A percentile compares a stretch with the other conserved stretches of the same genome.
These are phyloP conservation scores for Blastocystis sp. DNA, from an alignment of 352 stramenopile species.

Conservation along the genomic window DNA sequence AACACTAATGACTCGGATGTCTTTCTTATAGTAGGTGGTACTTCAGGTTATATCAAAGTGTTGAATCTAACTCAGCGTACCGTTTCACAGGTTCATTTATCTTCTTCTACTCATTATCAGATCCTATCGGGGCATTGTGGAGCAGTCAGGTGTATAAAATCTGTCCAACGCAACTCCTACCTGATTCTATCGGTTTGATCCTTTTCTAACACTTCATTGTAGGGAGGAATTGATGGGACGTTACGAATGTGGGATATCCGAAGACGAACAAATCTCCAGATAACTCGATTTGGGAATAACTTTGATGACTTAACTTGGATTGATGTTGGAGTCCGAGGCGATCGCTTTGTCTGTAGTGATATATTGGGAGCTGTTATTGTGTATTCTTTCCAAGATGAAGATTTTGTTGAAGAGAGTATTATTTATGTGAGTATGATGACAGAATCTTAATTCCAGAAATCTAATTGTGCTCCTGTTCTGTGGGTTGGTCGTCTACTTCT, in stretches of 20 bases:
- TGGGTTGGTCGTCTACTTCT: conserved; percentile 39
- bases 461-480: background rate
- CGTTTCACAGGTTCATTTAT: background rate
- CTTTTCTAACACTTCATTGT: background rate
- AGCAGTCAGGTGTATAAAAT: background rate
- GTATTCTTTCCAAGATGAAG: background rate
- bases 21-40: conserved; percentile 13
- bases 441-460: background rate
- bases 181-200: background rate
- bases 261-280: background rate
- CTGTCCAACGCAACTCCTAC: background rate
- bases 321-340: background rate
- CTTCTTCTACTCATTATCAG: background rate
- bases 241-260: conserved; percentile 49
- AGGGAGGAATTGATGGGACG: conserved; percentile 31
- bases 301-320: background rate
- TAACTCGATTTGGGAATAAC: background rate
- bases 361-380: background rate
- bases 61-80: conserved; percentile 2
- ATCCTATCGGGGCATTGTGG: conserved; percentile 6
- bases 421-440: background rate
- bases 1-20: background rate
- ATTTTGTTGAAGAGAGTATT: background rate
- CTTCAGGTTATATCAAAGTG: background rate
- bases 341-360: background rate